Conservation (phyloP, 305 asterid genomes). For the Solanum hybrid region DNA sequence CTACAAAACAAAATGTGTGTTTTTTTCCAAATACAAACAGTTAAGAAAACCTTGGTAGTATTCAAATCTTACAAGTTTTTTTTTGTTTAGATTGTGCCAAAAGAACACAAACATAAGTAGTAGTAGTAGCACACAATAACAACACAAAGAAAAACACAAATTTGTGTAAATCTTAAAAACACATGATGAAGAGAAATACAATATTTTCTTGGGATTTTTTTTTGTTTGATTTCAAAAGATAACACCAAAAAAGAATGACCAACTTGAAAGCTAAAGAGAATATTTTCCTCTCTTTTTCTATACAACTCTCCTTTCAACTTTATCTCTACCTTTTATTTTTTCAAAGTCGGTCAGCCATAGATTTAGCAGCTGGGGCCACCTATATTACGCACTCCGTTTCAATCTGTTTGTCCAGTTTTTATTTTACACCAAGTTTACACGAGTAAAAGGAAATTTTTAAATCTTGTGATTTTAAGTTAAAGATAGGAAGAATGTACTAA, state of each 20-base stretch:
- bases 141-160: constrained; percentile 9
- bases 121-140: neutral
- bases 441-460: too few species aligned
- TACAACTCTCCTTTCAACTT: constrained; percentile 32
- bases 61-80: constrained; percentile 16
- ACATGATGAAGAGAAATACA: neutral
- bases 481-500: too few species aligned
- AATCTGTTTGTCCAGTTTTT: too few species aligned
- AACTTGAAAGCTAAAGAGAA: constrained; percentile 35
- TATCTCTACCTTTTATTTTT: constrained; percentile 22
- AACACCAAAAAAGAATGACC: constrained; percentile 27
- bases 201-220: neutral
- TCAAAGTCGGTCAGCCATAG: constrained; percentile 65
- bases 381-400: neutral
- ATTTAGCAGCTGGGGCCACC: neutral
- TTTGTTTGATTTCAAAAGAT: constrained; percentile 50
- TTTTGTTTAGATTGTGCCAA: constrained; percentile 18
- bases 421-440: too few species aligned
- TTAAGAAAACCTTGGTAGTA: constrained; percentile 38
- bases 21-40: constrained; percentile 44
- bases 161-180: neutral
- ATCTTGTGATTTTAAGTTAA: neutral
- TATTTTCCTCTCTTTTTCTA: constrained; percentile 28
- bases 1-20: constrained; percentile 30
- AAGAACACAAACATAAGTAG: constrained; percentile 9